Base-by-base conservation (phyloP, 2,329 filamentous ascomycete species). In the Aspergillus amoenus region DNA sequence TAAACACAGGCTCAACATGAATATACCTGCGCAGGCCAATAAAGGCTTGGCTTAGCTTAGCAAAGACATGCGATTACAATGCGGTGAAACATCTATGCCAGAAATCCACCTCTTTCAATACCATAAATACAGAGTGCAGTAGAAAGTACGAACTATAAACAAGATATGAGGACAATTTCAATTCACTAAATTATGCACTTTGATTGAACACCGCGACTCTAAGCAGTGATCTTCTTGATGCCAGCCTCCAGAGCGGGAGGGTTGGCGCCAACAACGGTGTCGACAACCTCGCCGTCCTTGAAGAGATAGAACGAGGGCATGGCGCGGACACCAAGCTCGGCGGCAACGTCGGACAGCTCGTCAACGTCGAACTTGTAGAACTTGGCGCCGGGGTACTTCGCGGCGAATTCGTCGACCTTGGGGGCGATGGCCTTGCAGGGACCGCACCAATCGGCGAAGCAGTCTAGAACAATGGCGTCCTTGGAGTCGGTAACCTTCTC, bases 311-410 rank as follows among this genome's bases (percentile, higher is more conserved):
- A 96, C 27, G 91, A 95, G 55, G 93, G 93, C 92, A 97, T 96
- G 73, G 93, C 92, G 67, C 90, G 86, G 74, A 97, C 84, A 63
- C 85, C 85, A 62, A 94, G 86, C 72, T 94, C 86, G 68, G 88
- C 82, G 32, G 90, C 86, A 49, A 96, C 83, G 1, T 90, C 86
- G 64, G 87, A 80, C 41, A 93, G 79, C 63, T 91, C 81, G 75
- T 97, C 93, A 68, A 97, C 92, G 75, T 97, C 92, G 72, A 97
- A 81, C 84, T 96, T 94, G 83, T 86, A 86, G 79, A 96, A 97
- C 75, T 84, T 81, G 64, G 88, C 82, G 64, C 79, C 73, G 63
- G 83, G 75, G 78, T 84, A 84, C 57, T 77, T 73, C 43, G 87
- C 74, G 68, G 63, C 84, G 72, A 77, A 88, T 83, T 87, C 82